These are phyloP conservation scores for Leucocoprinus leucothites DNA, from an alignment of 768 basidiomycete genomes.

Conservation along the genomic window DNA sequence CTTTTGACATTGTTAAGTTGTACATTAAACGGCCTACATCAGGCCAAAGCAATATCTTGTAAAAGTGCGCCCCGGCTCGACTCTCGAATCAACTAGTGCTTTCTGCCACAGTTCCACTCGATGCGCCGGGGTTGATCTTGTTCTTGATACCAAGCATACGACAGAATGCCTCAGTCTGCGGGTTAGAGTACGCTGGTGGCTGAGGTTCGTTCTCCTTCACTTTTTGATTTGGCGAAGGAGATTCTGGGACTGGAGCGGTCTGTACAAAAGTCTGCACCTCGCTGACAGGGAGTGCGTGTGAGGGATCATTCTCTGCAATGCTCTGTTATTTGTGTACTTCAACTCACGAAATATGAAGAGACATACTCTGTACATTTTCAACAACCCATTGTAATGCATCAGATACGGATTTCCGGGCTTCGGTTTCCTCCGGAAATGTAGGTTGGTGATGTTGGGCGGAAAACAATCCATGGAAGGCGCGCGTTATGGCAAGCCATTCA, in stretches of 20 bases:
- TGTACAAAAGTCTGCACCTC: constrained; percentile 64
- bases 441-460: constrained; percentile 48
- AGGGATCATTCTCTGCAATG: constrained; percentile 19
- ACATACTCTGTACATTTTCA: constrained; percentile 40
- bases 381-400: constrained; percentile 68
- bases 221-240: background rate
- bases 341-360: background rate
- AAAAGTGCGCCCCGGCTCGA: background rate
- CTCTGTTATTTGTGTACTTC: too few species aligned
- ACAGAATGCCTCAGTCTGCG: constrained; percentile 88
- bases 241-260: constrained; percentile 56
- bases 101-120: background rate
- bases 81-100: background rate
- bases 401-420: constrained; percentile 51
- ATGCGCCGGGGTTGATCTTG: constrained; percentile 39
- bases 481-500: constrained; percentile 92
- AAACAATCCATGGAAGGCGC: constrained; percentile 81
- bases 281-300: constrained; percentile 32
- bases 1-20: too few species aligned
- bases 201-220: constrained; percentile 16
- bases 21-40: too few species aligned
- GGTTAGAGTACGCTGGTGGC: constrained; percentile 73
- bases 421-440: constrained; percentile 56
- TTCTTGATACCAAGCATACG: constrained; percentile 76
- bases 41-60: too few species aligned